Conservation (phyloP, 2,329 filamentous ascomycete genomes). For the Colletotrichum chrysophilum region DNA sequence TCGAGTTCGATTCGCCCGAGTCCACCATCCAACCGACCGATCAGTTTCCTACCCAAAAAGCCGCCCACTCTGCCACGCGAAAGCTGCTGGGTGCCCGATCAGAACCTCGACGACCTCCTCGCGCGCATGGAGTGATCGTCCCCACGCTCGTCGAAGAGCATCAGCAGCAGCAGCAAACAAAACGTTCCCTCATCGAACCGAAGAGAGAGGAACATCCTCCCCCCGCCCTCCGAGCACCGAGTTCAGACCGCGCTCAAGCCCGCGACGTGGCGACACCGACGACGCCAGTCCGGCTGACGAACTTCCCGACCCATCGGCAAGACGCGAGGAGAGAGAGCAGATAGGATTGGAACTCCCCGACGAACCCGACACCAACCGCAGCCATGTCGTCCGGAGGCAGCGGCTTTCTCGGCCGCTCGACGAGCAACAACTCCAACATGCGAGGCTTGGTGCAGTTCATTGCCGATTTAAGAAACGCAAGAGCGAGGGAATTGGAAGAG, state of each 20-base stretch:
- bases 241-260: neutral
- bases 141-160: slow-evolving; percentile 10
- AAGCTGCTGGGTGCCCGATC: slow-evolving; percentile 1
- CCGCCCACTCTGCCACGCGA: neutral
- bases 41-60: neutral
- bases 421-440: slow-evolving; percentile 71
- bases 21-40: neutral
- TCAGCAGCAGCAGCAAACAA: neutral
- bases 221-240: neutral
- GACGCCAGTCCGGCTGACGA: neutral
- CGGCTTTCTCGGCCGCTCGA: slow-evolving; percentile 71
- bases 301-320: neutral
- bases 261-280: neutral
- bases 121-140: slow-evolving; percentile 20
- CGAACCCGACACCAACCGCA: neutral
- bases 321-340: neutral
- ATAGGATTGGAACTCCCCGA: neutral
- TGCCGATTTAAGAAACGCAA: slow-evolving; percentile 91
- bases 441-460: slow-evolving; percentile 96
- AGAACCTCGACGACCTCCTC: neutral
- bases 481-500: slow-evolving; percentile 94
- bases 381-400: slow-evolving; percentile 61
- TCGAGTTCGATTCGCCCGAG: slow-evolving; percentile 14
- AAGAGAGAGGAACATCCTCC: neutral
- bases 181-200: neutral